These are phyloP conservation scores for Ogataea salicorniae DNA, from an alignment of 805 yeast genomes.

Conservation along the genomic window DNA sequence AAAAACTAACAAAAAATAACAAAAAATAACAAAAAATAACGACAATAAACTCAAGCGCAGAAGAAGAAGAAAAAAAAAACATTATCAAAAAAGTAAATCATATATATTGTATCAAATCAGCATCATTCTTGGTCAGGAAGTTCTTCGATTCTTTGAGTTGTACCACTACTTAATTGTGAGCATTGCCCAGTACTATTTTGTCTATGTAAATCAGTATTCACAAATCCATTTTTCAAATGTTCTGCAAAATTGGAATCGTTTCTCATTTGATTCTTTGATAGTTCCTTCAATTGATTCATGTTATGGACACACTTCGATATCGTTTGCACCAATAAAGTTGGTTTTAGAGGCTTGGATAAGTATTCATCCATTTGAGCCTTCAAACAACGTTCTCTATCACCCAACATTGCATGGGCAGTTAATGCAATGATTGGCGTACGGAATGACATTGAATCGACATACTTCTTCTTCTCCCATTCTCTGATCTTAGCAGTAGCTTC, in stretches of 20 bases:
- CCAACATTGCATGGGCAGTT: constrained; percentile 93
- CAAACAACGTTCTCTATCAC: constrained; percentile 81
- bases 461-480: constrained; percentile 82
- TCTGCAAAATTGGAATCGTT: constrained; percentile 42
- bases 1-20: background rate
- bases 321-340: constrained; percentile 76
- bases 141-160: background rate
- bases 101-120: background rate
- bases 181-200: background rate
- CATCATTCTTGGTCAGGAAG: background rate
- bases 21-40: background rate
- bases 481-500: constrained; percentile 85
- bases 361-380: constrained; percentile 93
- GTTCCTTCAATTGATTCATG: constrained; percentile 55
- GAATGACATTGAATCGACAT: constrained; percentile 58
- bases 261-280: constrained; percentile 40
- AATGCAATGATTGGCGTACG: constrained; percentile 85
- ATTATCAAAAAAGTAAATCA: background rate
- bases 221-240: constrained; percentile 20
- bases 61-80: background rate
- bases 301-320: constrained; percentile 78
- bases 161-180: too few species aligned
- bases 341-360: constrained; percentile 82
- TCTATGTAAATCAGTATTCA: constrained; percentile 10
- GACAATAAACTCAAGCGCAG: background rate